Evolutionary conservation across 116 monocot genomes (phyloP).

Genomic region (Papilionanthe hybrid): DNA sequence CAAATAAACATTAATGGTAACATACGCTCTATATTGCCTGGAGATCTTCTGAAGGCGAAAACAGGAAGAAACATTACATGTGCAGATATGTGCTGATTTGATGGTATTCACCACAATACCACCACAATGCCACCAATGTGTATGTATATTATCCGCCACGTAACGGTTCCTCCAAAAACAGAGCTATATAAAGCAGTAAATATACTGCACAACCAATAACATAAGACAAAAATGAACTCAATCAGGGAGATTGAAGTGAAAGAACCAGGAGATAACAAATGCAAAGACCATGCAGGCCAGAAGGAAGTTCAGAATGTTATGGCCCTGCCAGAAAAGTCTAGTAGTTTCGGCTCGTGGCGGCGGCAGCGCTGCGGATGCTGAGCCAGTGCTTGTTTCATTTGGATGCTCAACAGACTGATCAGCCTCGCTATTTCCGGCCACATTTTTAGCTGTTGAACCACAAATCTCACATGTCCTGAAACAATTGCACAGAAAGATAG

Average conservation of each 20-base stretch:
- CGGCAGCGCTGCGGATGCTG: neutral
- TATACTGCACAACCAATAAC: too few species aligned
- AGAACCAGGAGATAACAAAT: slow-evolving; percentile 24
- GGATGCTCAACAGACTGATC: slow-evolving; percentile 18
- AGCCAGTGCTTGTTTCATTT: slow-evolving; percentile 15
- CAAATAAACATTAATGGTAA: too few species aligned
- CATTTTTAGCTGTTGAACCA: slow-evolving; percentile 25
- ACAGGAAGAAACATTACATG: too few species aligned
- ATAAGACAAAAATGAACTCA: neutral
- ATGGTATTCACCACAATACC: too few species aligned
- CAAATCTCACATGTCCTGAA: slow-evolving; percentile 37
- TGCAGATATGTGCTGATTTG: too few species aligned
- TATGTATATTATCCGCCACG: too few species aligned
- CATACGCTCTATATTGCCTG: too few species aligned
- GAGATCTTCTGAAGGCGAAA: too few species aligned
- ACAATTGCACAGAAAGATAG: neutral
- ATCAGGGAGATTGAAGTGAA: slow-evolving; percentile 20
- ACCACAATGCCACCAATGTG: too few species aligned
- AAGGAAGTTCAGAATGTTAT: slow-evolving; percentile 38
- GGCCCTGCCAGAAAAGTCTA: slow-evolving; percentile 41
- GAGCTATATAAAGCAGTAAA: too few species aligned
- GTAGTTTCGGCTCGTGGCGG: slow-evolving; percentile 6
- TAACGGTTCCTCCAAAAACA: too few species aligned
- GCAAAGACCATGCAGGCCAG: slow-evolving; percentile 44
- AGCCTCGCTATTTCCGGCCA: slow-evolving; percentile 14